Percentiles rank a stretch among this genome's conserved stretches.
Conservation (phyloP, 768 basidiomycete genomes). For the Lentinula edodes region DNA sequence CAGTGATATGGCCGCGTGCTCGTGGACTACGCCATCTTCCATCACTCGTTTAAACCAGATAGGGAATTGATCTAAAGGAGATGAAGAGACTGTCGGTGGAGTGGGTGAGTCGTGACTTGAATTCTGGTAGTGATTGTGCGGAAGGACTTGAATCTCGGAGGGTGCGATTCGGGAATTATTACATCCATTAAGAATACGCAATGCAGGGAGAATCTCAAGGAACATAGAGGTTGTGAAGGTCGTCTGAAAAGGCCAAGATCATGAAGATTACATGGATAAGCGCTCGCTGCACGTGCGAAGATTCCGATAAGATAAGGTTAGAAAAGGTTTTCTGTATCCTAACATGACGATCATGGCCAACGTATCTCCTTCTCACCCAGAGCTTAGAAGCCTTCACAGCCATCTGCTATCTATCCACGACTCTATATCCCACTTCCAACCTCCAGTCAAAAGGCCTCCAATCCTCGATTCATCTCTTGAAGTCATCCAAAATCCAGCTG, state of each 20-base stretch:
- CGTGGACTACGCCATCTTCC: constrained; percentile 49
- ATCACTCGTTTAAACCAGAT: constrained; percentile 75
- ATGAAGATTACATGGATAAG: background rate
- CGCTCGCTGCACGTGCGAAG: background rate
- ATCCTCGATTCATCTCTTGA: constrained; percentile 42
- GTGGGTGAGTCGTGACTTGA: constrained; percentile 51
- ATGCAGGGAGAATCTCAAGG: background rate
- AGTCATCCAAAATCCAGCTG: constrained; percentile 21
- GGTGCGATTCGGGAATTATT: constrained; percentile 38
- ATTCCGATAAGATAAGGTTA: background rate
- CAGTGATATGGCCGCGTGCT: constrained; percentile 89
- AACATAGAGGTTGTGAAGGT: background rate
- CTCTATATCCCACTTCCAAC: constrained; percentile 8
- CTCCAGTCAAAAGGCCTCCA: constrained; percentile 17
- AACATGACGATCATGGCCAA: background rate
- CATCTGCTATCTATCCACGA: constrained; percentile 7
- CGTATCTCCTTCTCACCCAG: background rate
- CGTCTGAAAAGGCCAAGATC: background rate
- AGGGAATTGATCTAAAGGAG: constrained; percentile 82
- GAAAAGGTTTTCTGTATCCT: background rate
- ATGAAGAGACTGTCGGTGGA: constrained; percentile 52
- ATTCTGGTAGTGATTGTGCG: constrained; percentile 66
- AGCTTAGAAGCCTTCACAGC: background rate
- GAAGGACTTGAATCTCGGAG: constrained; percentile 60
- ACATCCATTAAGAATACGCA: constrained; percentile 27